Base-by-base conservation (phyloP, 768 basidiomycete species). In the Brasilioporus rufonigricans region DNA sequence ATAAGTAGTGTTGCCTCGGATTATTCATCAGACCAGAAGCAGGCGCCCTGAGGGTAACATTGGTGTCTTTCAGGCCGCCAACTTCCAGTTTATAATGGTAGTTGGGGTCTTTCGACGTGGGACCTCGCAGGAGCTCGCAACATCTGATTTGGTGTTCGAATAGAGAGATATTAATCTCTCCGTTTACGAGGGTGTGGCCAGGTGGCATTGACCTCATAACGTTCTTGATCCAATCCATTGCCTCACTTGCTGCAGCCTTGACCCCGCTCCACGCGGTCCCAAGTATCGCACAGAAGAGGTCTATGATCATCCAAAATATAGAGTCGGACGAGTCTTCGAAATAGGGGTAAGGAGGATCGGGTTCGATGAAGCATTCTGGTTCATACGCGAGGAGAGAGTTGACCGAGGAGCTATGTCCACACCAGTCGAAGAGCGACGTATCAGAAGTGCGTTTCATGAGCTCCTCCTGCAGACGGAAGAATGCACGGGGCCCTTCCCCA, bases 401-500 rank as follows among this genome's bases (percentile, higher is more conserved):
- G 56, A 60, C 31, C 3, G 53, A 33, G 16, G 67, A 59, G n/a
- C 43, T 43, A 6, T 36, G 52, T 33, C 66, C 66, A 29, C 57
- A 58, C 65, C 67, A 67, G 44, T 69, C 65, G 35, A 67, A 67
- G 32, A 67, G 48, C 1, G 64, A 56, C 33, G 58, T 18, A 4
- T 67, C 66, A 3, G 57, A 48, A 1, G 67, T 66, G 41, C 67
- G 62, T 35, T 64, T 68, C 53, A 67, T 64, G 52, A 67, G 53
- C 21, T 67, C 66, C 21, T 66, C 65, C 45, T 67, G 66, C 26
- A 70, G 46, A 27, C 69, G 62, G 47, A 58, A 51, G 52, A 71
- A 71, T 10, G 69, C 70, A 29, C 60, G 62, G 19, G 29, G 26
- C 0, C 66, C 62, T 49, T 70, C 70, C 14, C 69, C 69, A 16